Evolutionary conservation across 257 asterid genomes (phyloP).

Genomic region (Oldenlandia corymbosa): DNA sequence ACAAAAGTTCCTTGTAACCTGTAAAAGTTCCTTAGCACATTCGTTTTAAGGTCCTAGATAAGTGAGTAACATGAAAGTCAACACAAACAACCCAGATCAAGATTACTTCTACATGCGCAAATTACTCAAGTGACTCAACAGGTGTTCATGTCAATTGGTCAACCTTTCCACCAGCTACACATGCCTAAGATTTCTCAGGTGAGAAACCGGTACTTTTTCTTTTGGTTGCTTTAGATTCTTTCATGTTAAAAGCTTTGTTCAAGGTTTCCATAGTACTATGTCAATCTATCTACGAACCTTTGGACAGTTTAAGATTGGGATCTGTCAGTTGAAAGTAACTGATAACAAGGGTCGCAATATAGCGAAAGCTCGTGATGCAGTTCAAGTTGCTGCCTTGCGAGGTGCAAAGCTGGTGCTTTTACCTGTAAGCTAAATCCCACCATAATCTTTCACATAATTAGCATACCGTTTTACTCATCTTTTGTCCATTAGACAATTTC

Average conservation of each 20-base stretch:
- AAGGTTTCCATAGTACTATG: not conserved
- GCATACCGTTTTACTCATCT: no score
- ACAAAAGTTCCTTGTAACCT: no score
- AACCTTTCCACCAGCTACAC: not conserved
- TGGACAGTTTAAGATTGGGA: conserved; percentile 37
- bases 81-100: not conserved
- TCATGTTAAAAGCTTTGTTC: not conserved
- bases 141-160: not conserved
- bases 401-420: conserved; percentile 36
- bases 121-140: not conserved
- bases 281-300: not conserved
- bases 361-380: conserved; percentile 19
- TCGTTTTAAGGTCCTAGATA: no score
- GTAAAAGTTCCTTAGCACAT: no score
- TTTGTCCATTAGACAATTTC: no score
- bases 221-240: not conserved
- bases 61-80: no score
- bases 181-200: conserved; percentile 8
- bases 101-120: no score
- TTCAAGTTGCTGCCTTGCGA: conserved; percentile 30
- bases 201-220: not conserved
- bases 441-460: no score
- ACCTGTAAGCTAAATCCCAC: conserved; percentile 27
- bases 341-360: conserved; percentile 28
- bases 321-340: conserved; percentile 35